Conservation (phyloP, 2,329 filamentous ascomycete genomes). For the Nigrograna mackinnonii region DNA sequence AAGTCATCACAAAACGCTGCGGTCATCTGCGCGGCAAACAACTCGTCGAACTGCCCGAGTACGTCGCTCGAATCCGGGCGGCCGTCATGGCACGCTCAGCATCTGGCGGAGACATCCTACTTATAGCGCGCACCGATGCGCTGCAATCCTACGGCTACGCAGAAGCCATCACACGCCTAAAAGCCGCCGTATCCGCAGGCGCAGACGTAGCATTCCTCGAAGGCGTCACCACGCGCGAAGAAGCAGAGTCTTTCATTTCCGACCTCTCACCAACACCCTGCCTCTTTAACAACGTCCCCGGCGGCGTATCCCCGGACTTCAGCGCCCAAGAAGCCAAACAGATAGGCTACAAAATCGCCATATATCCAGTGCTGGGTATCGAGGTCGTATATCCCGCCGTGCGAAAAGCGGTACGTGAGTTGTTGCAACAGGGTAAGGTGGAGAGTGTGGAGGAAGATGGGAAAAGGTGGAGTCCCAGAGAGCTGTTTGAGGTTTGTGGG, state of each 20-base stretch:
- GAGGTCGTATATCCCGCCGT: slow-evolving; percentile 39
- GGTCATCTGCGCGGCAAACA: slow-evolving; percentile 67
- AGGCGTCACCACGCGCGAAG: slow-evolving; percentile 56
- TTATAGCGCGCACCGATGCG: slow-evolving; percentile 68
- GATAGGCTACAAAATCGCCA: slow-evolving; percentile 63
- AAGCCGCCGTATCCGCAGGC: slow-evolving; percentile 56
- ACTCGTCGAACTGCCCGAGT: slow-evolving; percentile 57
- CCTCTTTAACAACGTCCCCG: slow-evolving; percentile 62
- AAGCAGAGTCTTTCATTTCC: slow-evolving; percentile 52
- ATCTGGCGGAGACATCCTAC: slow-evolving; percentile 60
- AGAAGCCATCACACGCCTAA: slow-evolving; percentile 56
- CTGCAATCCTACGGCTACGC: slow-evolving; percentile 61
- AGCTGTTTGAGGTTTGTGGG: slow-evolving; percentile 58
- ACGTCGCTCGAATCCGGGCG: slow-evolving; percentile 60
- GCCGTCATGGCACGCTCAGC: slow-evolving; percentile 55
- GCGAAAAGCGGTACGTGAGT: slow-evolving; percentile 27
- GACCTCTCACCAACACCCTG: slow-evolving; percentile 56
- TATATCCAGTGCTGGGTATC: slow-evolving; percentile 51
- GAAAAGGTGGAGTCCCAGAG: slow-evolving; percentile 50
- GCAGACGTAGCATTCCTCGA: slow-evolving; percentile 66
- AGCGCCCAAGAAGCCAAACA: slow-evolving; percentile 56
- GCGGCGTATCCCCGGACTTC: slow-evolving; percentile 59
- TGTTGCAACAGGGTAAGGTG: slow-evolving; percentile 29
- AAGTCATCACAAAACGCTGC: slow-evolving; percentile 67
- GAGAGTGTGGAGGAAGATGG: slow-evolving; percentile 43